Percentiles rank a stretch among this genome's conserved stretches.
Conservation (phyloP, 441 rosid species). For the Raphanus hybrid region DNA sequence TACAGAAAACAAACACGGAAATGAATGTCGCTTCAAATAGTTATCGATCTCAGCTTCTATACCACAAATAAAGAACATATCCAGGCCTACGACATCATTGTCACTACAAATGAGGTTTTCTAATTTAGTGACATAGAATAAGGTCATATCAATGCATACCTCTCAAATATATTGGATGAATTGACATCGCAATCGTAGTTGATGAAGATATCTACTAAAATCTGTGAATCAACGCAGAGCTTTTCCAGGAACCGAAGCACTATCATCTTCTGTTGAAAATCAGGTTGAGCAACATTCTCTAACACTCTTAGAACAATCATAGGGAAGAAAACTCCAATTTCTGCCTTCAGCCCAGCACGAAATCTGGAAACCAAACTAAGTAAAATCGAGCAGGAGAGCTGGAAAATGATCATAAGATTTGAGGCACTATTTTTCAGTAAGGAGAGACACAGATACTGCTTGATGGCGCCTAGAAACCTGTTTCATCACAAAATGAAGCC, state of each 20-base stretch:
- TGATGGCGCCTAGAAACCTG: constrained; percentile 98
- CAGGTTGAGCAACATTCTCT: constrained; percentile 98
- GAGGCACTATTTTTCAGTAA: constrained; percentile 96
- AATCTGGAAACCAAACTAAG: constrained; percentile 96
- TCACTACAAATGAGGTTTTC: constrained; percentile 16
- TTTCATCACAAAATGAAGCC: background rate
- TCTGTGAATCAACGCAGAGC: constrained; percentile 96
- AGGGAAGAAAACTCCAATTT: constrained; percentile 98
- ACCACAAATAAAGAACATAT: constrained; percentile 11
- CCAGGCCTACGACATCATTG: constrained; percentile 6
- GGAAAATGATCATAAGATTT: constrained; percentile 92
- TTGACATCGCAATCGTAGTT: constrained; percentile 99
- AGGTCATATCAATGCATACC: constrained; percentile 53
- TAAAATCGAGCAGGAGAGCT: constrained; percentile 98
- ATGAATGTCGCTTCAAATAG: constrained; percentile 13
- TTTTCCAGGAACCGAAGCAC: constrained; percentile 97
- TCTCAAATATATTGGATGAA: constrained; percentile 97
- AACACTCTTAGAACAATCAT: constrained; percentile 96
- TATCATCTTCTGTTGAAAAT: constrained; percentile 98
- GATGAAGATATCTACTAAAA: constrained; percentile 93
- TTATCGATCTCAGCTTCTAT: constrained; percentile 4
- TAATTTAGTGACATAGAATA: constrained; percentile 25
- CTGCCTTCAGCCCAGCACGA: constrained; percentile 97
- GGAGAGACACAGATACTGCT: constrained; percentile 92
- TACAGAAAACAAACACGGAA: constrained; percentile 27